Conservation (phyloP, 257 asterid species). For the Catharanthus roseus region DNA sequence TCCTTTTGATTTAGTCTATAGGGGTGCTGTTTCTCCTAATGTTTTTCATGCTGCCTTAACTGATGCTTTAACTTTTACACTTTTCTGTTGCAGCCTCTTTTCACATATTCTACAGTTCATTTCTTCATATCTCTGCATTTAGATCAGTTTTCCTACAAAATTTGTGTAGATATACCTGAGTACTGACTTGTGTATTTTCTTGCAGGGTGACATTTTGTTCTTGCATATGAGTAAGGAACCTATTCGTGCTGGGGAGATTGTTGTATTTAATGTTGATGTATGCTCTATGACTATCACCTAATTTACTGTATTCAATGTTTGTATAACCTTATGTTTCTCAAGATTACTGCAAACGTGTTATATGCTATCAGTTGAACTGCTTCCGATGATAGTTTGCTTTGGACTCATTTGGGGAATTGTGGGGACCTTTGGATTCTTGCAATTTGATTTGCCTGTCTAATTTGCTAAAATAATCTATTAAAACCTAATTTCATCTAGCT, state of each 20-base stretch:
- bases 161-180: background rate
- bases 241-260: constrained; percentile 98
- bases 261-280: constrained; percentile 93
- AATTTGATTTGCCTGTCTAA: background rate
- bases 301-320: background rate
- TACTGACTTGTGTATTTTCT: constrained; percentile 12
- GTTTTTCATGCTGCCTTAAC: background rate
- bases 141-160: background rate
- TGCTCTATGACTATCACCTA: constrained; percentile 19
- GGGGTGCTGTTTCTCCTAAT: no score
- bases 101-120: background rate
- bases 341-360: background rate
- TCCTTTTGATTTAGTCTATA: background rate
- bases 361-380: background rate
- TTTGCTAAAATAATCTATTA: background rate
- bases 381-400: background rate
- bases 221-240: constrained; percentile 94
- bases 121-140: constrained; percentile 4
- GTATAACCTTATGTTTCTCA: background rate
- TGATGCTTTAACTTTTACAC: background rate
- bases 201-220: constrained; percentile 99
- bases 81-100: background rate
- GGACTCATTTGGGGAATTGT: background rate
- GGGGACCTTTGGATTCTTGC: background rate
- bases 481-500: background rate